A percentile compares a stretch with the other conserved stretches of the same genome.
Conservation (phyloP, 176 grass and related monocot genomes). For the Eragrostis curvula region DNA sequence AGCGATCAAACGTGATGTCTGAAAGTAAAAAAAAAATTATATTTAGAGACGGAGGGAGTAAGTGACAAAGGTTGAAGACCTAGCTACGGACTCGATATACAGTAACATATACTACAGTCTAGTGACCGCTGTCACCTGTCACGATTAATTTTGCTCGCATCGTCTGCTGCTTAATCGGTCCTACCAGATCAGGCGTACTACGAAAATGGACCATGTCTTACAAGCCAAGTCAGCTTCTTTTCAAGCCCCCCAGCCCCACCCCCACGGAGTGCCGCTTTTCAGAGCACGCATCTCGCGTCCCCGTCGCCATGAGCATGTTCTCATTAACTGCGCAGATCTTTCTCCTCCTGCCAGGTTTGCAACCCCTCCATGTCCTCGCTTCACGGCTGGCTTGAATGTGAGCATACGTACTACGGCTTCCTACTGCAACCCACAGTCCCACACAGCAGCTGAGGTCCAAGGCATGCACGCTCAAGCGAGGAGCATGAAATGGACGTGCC, state of each 20-base stretch:
- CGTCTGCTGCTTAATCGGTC: neutral
- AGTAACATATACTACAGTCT: neutral
- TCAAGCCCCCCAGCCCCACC: neutral
- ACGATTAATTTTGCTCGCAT: neutral
- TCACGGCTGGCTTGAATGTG: conserved; percentile 8
- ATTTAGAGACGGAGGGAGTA: no score
- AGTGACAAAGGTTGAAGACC: neutral
- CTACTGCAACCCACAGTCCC: no score
- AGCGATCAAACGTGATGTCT: no score
- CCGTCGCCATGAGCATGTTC: neutral
- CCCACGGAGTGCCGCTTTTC: neutral
- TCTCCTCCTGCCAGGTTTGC: neutral
- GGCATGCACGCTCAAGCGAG: no score
- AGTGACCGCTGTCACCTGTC: neutral
- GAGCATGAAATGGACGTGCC: no score
- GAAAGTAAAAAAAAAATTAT: no score
- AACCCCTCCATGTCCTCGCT: no score
- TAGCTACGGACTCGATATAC: neutral
- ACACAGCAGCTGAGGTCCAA: no score
- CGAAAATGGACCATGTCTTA: conserved; percentile 5
- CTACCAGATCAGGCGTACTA: neutral
- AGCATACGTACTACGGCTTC: neutral
- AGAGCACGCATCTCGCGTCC: neutral
- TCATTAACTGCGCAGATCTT: neutral
- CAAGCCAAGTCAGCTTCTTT: conserved; percentile 27